Base-by-base conservation (phyloP, 164 flowering plant genomes). In the Magnolia changhungtana region DNA sequence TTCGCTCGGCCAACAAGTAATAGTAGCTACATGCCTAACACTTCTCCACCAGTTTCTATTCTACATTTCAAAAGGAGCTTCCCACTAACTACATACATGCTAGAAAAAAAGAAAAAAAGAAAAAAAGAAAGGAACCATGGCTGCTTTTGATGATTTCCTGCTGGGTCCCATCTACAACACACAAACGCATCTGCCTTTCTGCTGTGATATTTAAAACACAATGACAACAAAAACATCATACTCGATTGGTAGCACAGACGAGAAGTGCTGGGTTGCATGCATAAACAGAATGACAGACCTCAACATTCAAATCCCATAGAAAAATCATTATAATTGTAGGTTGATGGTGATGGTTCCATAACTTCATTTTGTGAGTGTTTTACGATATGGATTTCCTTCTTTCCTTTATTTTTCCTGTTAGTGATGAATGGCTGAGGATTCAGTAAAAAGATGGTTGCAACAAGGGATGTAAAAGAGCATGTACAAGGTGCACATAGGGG, bases 1-100 rank as follows among this genome's bases (percentile, higher is more conserved):
- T 74, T 84, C 94, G 14, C 73, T 92, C 19, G 66, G 74, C 59
- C 90, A 90, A 24, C 97, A 94, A 76, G 77, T 82, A 74, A 29
- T 88, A 1, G 1, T 87, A 14, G 88, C 85, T 11, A 50, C 91
- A 8, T 5, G 86, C 51, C 67, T 88, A 8, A 82, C 82, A 49
- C 81, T 92, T 74, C 9, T 81, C 4, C 89, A 82, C 78, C 89
- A 88, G 1, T 74, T 88, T 71, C 75, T 79, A 0, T 18, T 78
- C 24, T 82, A 72, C 74, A 20, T 85, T 67, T 84, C 18, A 55
- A 49, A 76, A 21, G 71, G 7, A 16, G 19, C 29, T 68, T 29
- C 37, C 37, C 11, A 18, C 4, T 68, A 37, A 27, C 7, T 9
- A 4, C 3, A 68, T 37, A 37, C 45, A 37, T 37, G 45, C 4